Evolutionary conservation across 306 rosid species (phyloP).

Genomic region (Dalbergia cultrata): DNA sequence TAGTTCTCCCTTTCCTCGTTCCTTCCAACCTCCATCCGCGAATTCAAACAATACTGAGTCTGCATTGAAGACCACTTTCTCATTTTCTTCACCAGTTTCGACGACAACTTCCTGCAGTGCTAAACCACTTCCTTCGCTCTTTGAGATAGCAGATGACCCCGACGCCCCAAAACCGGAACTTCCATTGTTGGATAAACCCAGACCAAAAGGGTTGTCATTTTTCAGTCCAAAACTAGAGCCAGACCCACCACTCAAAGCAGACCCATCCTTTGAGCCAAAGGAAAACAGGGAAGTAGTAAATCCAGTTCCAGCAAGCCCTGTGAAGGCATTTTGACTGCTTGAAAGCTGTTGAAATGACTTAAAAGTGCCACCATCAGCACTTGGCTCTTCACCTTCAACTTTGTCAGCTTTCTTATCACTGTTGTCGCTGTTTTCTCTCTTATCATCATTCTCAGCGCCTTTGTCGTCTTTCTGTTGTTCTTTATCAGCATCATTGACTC

Average conservation of each 20-base stretch:
- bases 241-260: slow-evolving; percentile 1
- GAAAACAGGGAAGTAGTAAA: slow-evolving; percentile 76
- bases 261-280: slow-evolving; percentile 76
- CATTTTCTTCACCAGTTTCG: slow-evolving; percentile 97
- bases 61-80: slow-evolving; percentile 73
- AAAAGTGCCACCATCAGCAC: slow-evolving; percentile 64
- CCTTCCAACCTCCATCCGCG: slow-evolving; percentile 87
- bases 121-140: slow-evolving; percentile 64
- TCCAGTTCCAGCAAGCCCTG: slow-evolving; percentile 93
- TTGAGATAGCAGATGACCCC: slow-evolving; percentile 60
- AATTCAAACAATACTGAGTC: slow-evolving; percentile 83
- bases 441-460: slow-evolving; percentile 39
- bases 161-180: slow-evolving; percentile 69
- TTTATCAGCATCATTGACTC: slow-evolving; percentile 41
- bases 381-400: slow-evolving; percentile 59
- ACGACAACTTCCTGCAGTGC: slow-evolving; percentile 82
- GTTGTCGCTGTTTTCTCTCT: slow-evolving; percentile 41
- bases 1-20: slow-evolving; percentile 95
- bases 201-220: slow-evolving; percentile 65
- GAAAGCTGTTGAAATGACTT: slow-evolving; percentile 91
- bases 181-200: slow-evolving; percentile 75
- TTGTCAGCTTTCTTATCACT: slow-evolving; percentile 57
- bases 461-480: slow-evolving; percentile 40
- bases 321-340: slow-evolving; percentile 93
- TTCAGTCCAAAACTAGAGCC: slow-evolving; percentile 63